Evolutionary conservation across 768 basidiomycete species (phyloP), one percentile per base, ranked within the genome.

Genomic region (Stropharia rugosoannulata): DNA sequence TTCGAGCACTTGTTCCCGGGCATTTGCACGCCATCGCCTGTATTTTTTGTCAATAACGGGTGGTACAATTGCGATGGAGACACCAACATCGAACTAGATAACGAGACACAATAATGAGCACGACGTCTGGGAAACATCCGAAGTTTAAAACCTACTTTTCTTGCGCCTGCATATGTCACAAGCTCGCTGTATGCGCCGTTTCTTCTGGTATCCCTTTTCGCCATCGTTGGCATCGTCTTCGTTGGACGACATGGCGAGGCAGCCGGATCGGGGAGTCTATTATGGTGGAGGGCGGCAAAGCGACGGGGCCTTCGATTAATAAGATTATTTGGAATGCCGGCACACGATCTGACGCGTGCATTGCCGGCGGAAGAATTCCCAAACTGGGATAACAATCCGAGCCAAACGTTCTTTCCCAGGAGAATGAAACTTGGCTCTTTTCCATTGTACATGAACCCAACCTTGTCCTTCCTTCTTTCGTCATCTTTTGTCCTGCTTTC

Each of bases 101-200:
- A 13, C 36, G 27, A 58, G 22, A 37, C 22, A 22, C 22, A 22
- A 22, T 22, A 22, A 22, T 59, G 27, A 57, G 55, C 22, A 51
- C 49, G 57, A 32, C 42, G 54, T 60, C 59, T 19, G 44, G 47
- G 43, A 25, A 44, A 27, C 29, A 32, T 1, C 29, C 29, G 5
- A 41, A 45, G 54, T 9, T 18, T 32, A 47, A 18, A 10, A 13
- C 29, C 15, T 55, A 87, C 90, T 85, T 73, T 95, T 95, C 78
- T 93, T 93, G 55, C 89, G 76, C 37, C 92, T 77, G 66, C 92
- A 94, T 0, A 85, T 80, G 64, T 93, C 91, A 65, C 92, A 94
- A 6, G 90, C 90, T 27, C 90, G 73, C 69, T 90, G 87, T 29
- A 91, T 80, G 58, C 84, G 78, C 38, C 89, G 72, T 67, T 89